Conservation (phyloP, 495 filamentous ascomycete genomes). For the Usnea hakonensis region DNA sequence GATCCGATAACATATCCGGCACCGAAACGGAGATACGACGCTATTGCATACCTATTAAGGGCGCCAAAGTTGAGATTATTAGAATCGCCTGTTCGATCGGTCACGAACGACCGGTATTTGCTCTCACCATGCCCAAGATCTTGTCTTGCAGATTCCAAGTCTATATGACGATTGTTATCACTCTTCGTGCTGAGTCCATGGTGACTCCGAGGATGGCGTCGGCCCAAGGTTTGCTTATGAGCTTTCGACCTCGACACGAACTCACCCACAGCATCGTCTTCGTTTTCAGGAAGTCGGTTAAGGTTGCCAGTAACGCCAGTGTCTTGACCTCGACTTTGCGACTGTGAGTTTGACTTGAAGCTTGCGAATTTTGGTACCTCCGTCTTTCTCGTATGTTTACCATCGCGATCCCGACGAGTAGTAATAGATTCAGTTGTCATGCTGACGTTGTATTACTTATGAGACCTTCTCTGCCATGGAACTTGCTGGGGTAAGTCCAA, state of each 20-base stretch:
- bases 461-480: neutral
- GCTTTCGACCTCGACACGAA: neutral
- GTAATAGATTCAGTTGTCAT: neutral
- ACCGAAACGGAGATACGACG: conserved; percentile 52
- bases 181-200: neutral
- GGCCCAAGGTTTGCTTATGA: neutral
- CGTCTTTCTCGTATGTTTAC: conserved; percentile 19
- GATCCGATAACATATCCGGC: conserved; percentile 53
- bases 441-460: neutral
- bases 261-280: neutral
- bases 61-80: conserved; percentile 54
- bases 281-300: neutral
- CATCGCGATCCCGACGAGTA: neutral
- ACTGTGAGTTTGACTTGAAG: conserved; percentile 45
- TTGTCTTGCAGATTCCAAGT: conserved; percentile 16
- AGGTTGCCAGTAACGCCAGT: neutral
- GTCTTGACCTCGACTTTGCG: neutral
- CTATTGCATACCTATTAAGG: conserved; percentile 52
- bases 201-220: conserved; percentile 20
- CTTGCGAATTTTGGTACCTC: conserved; percentile 59
- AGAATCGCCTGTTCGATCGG: conserved; percentile 55
- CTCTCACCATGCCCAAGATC: conserved; percentile 9
- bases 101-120: conserved; percentile 27
- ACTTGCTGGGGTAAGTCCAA: neutral
- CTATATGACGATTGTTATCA: neutral